Percentiles rank a stretch among this genome's conserved stretches.
phyloP scores from a whole-genome alignment of 2,329 filamentous ascomycete genomes.

The Fusarium abutilonis region DNA sequence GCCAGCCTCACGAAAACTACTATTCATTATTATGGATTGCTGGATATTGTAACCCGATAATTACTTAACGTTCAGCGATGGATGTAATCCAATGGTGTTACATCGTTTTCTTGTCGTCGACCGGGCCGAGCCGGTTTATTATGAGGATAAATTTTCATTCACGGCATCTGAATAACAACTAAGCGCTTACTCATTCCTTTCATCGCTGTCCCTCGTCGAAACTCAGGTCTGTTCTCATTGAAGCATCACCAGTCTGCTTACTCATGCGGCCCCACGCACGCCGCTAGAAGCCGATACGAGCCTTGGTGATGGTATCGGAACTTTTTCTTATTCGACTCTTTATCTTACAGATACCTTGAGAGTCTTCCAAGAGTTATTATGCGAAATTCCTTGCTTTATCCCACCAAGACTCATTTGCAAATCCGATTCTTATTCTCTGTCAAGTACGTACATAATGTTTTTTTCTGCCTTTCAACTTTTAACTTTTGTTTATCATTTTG shows the following conservation, averaged over 20 bases:
- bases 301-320: slow-evolving; percentile 9
- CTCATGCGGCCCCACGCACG: slow-evolving; percentile 18
- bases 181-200: too few relatives aligned
- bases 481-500: slow-evolving; percentile 10
- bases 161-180: too few relatives aligned
- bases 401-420: background rate
- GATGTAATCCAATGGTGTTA: background rate
- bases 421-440: background rate
- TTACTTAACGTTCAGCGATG: background rate
- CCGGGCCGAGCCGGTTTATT: background rate
- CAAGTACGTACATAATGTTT: slow-evolving; percentile 23
- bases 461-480: background rate
- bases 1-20: too few relatives aligned
- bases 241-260: background rate
- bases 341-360: background rate
- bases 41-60: too few relatives aligned
- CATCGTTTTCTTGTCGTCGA: background rate
- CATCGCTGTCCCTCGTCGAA: background rate
- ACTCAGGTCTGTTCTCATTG: background rate
- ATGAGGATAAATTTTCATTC: too few relatives aligned
- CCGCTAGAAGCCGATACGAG: slow-evolving; percentile 22
- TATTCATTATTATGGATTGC: too few relatives aligned
- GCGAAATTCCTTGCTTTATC: slow-evolving; percentile 6
- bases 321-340: background rate
- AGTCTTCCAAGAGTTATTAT: slow-evolving; percentile 5